Base-by-base conservation (phyloP, 208 protist species). In the Blechomonas ayalai region DNA sequence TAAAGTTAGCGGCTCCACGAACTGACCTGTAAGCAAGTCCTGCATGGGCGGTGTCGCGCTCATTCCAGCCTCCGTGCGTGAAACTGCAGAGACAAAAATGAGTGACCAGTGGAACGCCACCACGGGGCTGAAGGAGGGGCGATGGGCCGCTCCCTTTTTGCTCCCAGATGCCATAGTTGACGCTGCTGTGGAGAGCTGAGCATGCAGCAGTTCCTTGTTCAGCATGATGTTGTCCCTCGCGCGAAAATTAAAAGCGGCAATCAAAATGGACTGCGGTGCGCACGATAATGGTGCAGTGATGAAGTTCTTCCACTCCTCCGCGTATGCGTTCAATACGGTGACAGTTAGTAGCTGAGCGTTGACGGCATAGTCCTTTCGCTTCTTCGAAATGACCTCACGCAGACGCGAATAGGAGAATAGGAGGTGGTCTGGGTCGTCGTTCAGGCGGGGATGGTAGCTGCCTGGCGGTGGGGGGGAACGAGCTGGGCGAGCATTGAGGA, bases 171-270 rank as follows among this genome's bases (percentile, higher is more conserved):
- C 18, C 6, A 83, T 49, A 0, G 76, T 55, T 15, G 72, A 64
- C 22, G 81, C 85, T 1, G 78, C 78, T 9, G 67, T 48, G 15
- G 72, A 55, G 2, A 93, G 52, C 65, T 93, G 85, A 3, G 80
- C 74, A 28, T 88, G 78, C 29, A 93, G 71, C 9, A 93, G 67
- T 38, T 88, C 68, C 58, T 89, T 90, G 56, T 93, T 93, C 15
- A 92, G 64, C 35, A 64, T 54, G 25, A 53, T 50, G 0, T 55
- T 44, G 42, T 50, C 53, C 44, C 18, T 40, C 27, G 34, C 44
- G 37, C 64, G 60, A 35, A 93, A 90, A 46, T 89, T 80, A 62
- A 88, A 93, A 25, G 77, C 47, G 15, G 81, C 65, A 3, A 72
- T 67, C 12, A 93, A 40, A 38, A 90, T 75, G 15, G 58, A 16